phyloP scores from a whole-genome alignment of 2,329 filamentous ascomycete genomes.

The Pseudogymnoascus sp. region DNA sequence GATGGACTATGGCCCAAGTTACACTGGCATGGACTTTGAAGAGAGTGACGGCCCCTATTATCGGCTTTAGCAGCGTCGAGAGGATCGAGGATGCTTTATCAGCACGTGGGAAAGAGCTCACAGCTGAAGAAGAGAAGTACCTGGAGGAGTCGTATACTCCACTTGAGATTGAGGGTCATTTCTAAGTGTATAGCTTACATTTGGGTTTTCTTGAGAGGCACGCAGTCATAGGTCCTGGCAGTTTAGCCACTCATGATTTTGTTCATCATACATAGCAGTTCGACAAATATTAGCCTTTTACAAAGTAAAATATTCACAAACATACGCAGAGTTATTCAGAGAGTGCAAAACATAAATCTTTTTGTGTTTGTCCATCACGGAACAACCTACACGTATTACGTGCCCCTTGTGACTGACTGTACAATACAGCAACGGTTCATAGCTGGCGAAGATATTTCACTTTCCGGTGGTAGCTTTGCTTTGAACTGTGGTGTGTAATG shows the following conservation, averaged over 20 bases:
- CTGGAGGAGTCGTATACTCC: slow-evolving; percentile 47
- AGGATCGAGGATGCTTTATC: slow-evolving; percentile 48
- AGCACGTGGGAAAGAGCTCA: slow-evolving; percentile 34
- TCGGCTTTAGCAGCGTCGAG: slow-evolving; percentile 43
- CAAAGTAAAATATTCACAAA: slow-evolving; percentile 1
- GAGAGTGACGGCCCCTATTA: slow-evolving; percentile 41
- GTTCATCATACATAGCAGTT: not conserved
- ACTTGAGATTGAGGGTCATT: slow-evolving; percentile 32
- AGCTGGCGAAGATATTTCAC: not conserved
- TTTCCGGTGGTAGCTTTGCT: not conserved
- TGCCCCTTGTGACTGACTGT: not conserved
- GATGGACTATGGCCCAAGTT: slow-evolving; percentile 51
- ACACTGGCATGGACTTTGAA: slow-evolving; percentile 48
- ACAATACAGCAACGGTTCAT: not conserved
- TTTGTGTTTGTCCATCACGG: not conserved
- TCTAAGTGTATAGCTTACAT: slow-evolving; percentile 12
- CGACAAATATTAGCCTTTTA: not conserved
- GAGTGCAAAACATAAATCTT: not conserved
- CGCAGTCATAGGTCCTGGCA: not conserved
- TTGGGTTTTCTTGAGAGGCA: not conserved
- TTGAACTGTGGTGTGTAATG: not conserved
- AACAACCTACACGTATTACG: not conserved
- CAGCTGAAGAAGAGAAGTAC: slow-evolving; percentile 44
- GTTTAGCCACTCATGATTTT: not conserved
- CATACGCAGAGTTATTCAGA: not conserved